phyloP scores from a whole-genome alignment of 2,329 filamentous ascomycete species.

The Madurella mycetomatis region DNA sequence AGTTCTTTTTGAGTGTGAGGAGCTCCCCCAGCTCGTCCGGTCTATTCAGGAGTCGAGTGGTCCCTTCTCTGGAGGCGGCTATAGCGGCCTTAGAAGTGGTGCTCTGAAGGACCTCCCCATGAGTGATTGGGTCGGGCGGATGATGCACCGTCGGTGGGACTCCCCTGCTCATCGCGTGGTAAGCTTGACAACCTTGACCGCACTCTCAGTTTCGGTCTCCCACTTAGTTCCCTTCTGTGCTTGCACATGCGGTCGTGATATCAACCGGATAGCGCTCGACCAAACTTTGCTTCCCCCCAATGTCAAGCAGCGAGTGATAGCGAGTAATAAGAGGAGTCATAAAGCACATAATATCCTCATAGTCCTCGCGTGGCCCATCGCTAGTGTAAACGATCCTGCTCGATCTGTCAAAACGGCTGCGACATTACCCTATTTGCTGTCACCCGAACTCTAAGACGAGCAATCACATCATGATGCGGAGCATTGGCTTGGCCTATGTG shows the following conservation, averaged over 20 bases:
- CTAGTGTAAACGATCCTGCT: background rate
- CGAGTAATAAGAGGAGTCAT: background rate
- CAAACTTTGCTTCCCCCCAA: background rate
- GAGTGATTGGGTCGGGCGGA: background rate
- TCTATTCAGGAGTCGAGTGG: background rate
- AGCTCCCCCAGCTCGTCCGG: background rate
- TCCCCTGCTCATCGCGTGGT: background rate
- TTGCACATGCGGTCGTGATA: background rate
- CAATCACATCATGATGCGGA: background rate
- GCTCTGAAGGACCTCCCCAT: background rate
- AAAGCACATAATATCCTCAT: background rate
- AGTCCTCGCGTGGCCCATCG: background rate
- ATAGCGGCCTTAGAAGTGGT: background rate
- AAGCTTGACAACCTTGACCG: background rate
- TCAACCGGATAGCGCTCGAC: background rate
- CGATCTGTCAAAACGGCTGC: background rate
- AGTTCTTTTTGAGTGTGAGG: background rate
- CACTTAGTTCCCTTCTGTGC: background rate
- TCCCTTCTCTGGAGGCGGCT: background rate
- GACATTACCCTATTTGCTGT: conserved; percentile 15
- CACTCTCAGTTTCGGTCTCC: background rate
- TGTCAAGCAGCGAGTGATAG: background rate
- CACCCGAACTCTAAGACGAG: background rate
- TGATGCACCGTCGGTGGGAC: background rate
- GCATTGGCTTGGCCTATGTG: background rate